phyloP scores from a whole-genome alignment of 139 green algal genomes.

The Edaphochlamys debaryana region DNA sequence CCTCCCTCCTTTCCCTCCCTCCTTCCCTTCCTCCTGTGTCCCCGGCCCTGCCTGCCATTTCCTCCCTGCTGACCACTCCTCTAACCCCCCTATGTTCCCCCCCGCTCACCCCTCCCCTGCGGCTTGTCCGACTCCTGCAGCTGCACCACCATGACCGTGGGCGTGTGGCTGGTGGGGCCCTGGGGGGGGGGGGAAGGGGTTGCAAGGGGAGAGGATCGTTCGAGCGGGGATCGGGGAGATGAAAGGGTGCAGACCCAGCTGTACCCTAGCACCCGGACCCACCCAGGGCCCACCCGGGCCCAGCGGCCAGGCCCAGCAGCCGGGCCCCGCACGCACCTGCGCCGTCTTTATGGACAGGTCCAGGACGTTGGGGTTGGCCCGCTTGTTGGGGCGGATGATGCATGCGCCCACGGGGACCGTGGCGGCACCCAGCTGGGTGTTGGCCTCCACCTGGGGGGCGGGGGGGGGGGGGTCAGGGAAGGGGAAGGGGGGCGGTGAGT shows the following conservation, averaged over 20 bases:
- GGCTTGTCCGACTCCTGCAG: constrained; percentile 35
- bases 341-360: constrained; percentile 37
- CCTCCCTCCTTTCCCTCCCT: background rate
- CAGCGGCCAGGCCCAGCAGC: no score
- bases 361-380: constrained; percentile 14
- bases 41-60: background rate
- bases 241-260: no score
- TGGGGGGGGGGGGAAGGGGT: no score
- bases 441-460: constrained; percentile 9
- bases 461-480: background rate
- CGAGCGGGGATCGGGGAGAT: no score
- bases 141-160: background rate
- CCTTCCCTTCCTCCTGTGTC: background rate
- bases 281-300: no score
- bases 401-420: constrained; percentile 7
- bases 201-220: no score
- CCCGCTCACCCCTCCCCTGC: constrained; percentile 14
- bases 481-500: background rate
- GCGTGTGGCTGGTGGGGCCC: background rate
- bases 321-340: background rate
- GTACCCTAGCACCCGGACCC: no score
- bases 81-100: no score
- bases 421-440: background rate
- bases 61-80: no score
- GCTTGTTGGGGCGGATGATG: constrained; percentile 26